These are phyloP conservation scores for Xylariaceae sp. DNA, from an alignment of 2,329 filamentous ascomycete genomes.

Conservation along the genomic window DNA sequence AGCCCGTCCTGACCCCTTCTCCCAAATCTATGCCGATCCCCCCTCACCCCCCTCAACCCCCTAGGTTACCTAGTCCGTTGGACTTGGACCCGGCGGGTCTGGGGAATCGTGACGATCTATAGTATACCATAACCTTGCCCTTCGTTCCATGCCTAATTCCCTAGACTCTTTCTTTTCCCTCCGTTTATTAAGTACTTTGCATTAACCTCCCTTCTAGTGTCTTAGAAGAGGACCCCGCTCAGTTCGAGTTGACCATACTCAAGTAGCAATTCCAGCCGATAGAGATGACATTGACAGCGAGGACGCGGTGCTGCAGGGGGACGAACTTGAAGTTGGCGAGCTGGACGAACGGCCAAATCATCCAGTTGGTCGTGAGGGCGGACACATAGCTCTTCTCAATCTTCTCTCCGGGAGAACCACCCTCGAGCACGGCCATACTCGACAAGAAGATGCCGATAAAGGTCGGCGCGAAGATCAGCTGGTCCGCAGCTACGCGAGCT, in stretches of 20 bases:
- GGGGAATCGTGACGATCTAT: not conserved
- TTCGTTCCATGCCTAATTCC: conserved; percentile 3
- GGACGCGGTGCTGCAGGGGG: conserved; percentile 73
- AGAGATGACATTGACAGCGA: conserved; percentile 79
- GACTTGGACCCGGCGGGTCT: too few relatives aligned
- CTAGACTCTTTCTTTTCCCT: not conserved
- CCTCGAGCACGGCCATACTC: conserved; percentile 80
- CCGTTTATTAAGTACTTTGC: not conserved
- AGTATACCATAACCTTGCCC: not conserved
- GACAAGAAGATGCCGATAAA: conserved; percentile 77
- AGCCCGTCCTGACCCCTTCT: not conserved
- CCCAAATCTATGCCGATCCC: conserved; percentile 3
- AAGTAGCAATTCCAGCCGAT: conserved; percentile 62
- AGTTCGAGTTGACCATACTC: conserved; percentile 49
- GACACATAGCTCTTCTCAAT: conserved; percentile 63
- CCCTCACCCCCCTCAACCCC: not conserved
- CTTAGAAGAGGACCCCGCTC: not conserved
- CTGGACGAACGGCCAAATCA: conserved; percentile 84
- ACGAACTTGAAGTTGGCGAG: conserved; percentile 81
- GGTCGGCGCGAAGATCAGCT: conserved; percentile 75
- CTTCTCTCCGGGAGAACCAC: conserved; percentile 56
- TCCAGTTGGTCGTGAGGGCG: conserved; percentile 76
- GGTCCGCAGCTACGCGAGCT: conserved; percentile 74
- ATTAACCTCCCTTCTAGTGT: not conserved
- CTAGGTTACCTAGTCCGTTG: not conserved